These are phyloP conservation scores for Ichthyophthirius multifiliis DNA, from an alignment of 169 alveolate genomes.

Conservation along the genomic window DNA sequence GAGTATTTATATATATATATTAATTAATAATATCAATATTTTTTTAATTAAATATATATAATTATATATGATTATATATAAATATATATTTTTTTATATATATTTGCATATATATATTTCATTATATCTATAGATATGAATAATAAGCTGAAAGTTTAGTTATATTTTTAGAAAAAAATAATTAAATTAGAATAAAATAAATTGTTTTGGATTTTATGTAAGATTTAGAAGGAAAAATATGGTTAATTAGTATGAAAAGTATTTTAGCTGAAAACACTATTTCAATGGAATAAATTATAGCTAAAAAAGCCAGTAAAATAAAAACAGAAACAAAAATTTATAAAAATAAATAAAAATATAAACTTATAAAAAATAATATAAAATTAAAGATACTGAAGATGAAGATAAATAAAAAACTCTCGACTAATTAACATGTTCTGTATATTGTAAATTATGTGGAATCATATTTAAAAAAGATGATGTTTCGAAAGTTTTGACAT, in stretches of 20 bases:
- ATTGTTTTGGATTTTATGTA: conserved; percentile 60
- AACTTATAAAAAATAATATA: background rate
- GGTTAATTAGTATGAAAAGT: conserved; percentile 55
- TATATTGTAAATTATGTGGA: conserved; percentile 67
- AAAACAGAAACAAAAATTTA: conserved; percentile 25
- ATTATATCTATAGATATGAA: conserved; percentile 56
- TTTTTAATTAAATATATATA: too few species aligned
- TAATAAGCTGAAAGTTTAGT: conserved; percentile 53
- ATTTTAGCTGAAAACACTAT: conserved; percentile 46
- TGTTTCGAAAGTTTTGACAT: conserved; percentile 66
- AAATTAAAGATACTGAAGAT: background rate
- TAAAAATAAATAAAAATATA: conserved; percentile 31
- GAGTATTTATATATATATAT: conserved; percentile 18
- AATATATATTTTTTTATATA: background rate
- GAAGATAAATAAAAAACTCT: conserved; percentile 24
- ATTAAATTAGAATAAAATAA: conserved; percentile 48
- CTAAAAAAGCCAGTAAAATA: conserved; percentile 1
- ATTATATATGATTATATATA: too few species aligned
- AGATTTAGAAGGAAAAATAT: conserved; percentile 62
- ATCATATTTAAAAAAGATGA: conserved; percentile 59
- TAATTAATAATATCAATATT: background rate
- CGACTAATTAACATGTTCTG: conserved; percentile 47
- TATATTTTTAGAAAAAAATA: conserved; percentile 52
- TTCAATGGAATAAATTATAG: conserved; percentile 24
- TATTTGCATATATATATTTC: too few species aligned